Percentiles rank a stretch among this genome's conserved stretches.
These are phyloP conservation scores for Phaffia tasmanica DNA, from an alignment of 768 basidiomycete genomes.

Conservation along the genomic window DNA sequence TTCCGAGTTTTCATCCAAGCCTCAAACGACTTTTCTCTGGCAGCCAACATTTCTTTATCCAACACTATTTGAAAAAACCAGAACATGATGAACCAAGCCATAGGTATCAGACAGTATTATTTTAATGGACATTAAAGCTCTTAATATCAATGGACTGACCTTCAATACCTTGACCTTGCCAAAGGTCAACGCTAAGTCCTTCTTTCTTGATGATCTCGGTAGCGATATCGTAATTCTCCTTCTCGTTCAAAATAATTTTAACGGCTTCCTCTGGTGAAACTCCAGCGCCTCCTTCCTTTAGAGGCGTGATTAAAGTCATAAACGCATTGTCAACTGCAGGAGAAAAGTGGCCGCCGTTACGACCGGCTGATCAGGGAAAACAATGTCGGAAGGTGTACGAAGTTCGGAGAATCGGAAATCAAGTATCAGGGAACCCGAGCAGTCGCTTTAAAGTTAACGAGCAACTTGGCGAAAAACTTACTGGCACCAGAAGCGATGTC, in stretches of 20 bases:
- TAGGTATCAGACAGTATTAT: not conserved
- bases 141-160: constrained; percentile 1
- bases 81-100: too few species aligned
- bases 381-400: not conserved
- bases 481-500: constrained; percentile 25
- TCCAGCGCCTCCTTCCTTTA: constrained; percentile 19
- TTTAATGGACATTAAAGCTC: too few species aligned
- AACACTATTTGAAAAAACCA: not conserved
- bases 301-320: constrained; percentile 2
- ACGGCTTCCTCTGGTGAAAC: constrained; percentile 12
- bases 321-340: constrained; percentile 18
- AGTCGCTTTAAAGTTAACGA: not conserved
- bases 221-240: constrained; percentile 21
- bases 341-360: constrained; percentile 24
- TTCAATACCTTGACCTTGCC: constrained; percentile 3
- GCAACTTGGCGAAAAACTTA: not conserved
- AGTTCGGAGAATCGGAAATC: not conserved
- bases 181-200: constrained; percentile 15
- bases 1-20: constrained; percentile 5
- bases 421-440: not conserved
- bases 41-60: not conserved
- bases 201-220: constrained; percentile 16
- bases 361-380: constrained; percentile 8
- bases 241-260: constrained; percentile 13
- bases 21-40: not conserved